These are phyloP conservation scores for Alternaria alternata DNA, from an alignment of 2,329 filamentous ascomycete species.

Conservation along the genomic window DNA sequence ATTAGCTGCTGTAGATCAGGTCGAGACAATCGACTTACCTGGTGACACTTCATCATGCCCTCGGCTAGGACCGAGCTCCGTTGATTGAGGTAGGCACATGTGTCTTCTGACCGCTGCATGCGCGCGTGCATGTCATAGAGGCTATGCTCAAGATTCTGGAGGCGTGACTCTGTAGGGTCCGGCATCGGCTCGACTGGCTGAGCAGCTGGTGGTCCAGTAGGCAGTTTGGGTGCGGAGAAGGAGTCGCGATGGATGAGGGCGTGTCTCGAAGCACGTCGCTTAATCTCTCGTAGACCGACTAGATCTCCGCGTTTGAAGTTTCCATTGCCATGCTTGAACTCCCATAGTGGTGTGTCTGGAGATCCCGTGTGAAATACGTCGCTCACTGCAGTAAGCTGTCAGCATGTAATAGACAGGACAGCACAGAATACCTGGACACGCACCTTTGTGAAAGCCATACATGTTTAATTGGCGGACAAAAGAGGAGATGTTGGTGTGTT, in stretches of 20 bases:
- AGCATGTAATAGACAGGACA: constrained; percentile 7
- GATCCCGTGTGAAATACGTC: constrained; percentile 97
- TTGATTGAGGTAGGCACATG: constrained; percentile 76
- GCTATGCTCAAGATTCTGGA: constrained; percentile 79
- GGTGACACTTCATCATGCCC: constrained; percentile 75
- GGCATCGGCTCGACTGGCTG: constrained; percentile 84
- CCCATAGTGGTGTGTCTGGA: constrained; percentile 93
- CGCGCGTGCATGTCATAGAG: constrained; percentile 81
- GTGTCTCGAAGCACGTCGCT: constrained; percentile 90
- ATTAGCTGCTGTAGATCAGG: constrained; percentile 36
- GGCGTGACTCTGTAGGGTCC: constrained; percentile 78
- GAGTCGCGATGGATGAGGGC: constrained; percentile 91
- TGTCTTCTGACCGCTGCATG: constrained; percentile 84
- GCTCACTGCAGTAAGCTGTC: constrained; percentile 70
- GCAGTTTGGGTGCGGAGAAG: constrained; percentile 75
- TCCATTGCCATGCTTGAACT: constrained; percentile 97
- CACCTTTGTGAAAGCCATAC: constrained; percentile 99
- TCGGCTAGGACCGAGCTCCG: constrained; percentile 86
- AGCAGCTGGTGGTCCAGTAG: constrained; percentile 77
- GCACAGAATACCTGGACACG: constrained; percentile 13
- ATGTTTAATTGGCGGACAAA: constrained; percentile 98
- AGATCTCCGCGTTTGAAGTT: constrained; percentile 97
- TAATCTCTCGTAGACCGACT: constrained; percentile 91
- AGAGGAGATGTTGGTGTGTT: constrained; percentile 98
- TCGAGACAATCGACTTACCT: constrained; percentile 56